These are phyloP conservation scores for Globisporangium emineosum DNA, from an alignment of 352 stramenopile species.

Conservation along the genomic window DNA sequence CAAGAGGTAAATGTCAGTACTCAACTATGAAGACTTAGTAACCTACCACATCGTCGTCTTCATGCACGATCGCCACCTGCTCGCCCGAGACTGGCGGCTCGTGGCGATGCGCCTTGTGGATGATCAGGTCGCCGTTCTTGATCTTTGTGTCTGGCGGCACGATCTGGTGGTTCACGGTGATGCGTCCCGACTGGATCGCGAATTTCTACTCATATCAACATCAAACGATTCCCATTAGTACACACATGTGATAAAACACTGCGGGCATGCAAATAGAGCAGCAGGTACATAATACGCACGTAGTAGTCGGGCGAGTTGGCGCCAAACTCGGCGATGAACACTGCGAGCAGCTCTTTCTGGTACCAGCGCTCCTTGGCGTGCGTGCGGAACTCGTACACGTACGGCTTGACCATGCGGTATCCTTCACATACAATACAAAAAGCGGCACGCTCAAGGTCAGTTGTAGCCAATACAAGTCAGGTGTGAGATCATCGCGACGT, in stretches of 20 bases:
- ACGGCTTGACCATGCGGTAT: constrained; percentile 88
- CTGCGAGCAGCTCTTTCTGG: constrained; percentile 84
- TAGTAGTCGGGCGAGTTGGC: constrained; percentile 87
- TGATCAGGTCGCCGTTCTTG: constrained; percentile 92
- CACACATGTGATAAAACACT: not conserved
- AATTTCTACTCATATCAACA: constrained; percentile 51
- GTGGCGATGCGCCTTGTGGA: constrained; percentile 95
- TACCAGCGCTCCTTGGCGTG: constrained; percentile 96
- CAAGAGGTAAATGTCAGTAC: not conserved
- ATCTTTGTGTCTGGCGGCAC: constrained; percentile 80
- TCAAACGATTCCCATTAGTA: not conserved
- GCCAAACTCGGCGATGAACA: constrained; percentile 88
- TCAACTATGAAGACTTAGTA: too few species aligned
- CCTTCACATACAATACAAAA: constrained; percentile 31
- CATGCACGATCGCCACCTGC: constrained; percentile 72
- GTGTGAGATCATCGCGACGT: not conserved
- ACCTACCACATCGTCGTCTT: constrained; percentile 71
- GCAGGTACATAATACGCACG: too few species aligned
- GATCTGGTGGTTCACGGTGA: constrained; percentile 90
- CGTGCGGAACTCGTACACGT: constrained; percentile 95
- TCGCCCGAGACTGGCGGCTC: constrained; percentile 92
- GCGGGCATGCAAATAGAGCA: too few species aligned
- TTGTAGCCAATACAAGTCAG: not conserved
- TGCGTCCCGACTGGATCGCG: constrained; percentile 92
- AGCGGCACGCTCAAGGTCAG: not conserved